Conservation (phyloP, 352 stramenopile genomes). For the Peronospora belbahrii region DNA sequence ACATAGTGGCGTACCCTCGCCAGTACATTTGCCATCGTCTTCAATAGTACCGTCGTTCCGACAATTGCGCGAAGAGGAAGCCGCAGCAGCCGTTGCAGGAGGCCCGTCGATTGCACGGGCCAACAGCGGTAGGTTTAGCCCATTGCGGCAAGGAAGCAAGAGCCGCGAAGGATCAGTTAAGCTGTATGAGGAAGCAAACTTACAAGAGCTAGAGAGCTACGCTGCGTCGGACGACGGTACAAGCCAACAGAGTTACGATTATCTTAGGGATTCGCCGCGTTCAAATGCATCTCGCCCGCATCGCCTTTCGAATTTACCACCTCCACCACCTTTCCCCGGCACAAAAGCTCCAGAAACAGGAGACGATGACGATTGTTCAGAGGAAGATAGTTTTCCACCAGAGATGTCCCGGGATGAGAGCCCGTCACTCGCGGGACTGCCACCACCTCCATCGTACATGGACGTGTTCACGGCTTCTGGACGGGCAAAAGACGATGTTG, state of each 20-base stretch:
- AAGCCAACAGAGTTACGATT: conserved; percentile 31
- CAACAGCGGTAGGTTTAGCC: conserved; percentile 23
- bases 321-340: conserved; percentile 17
- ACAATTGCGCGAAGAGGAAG: conserved; percentile 43
- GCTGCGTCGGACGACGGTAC: conserved; percentile 27
- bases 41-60: conserved; percentile 54
- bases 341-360: conserved; percentile 1
- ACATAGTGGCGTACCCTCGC: conserved; percentile 9
- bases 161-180: conserved; percentile 21
- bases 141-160: conserved; percentile 8
- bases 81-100: conserved; percentile 14
- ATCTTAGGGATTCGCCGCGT: conserved; percentile 21
- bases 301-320: conserved; percentile 13
- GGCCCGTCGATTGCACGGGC: conserved; percentile 20
- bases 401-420: conserved; percentile 17
- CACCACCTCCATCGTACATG: conserved; percentile 44
- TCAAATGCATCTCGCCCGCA: conserved; percentile 19
- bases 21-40: conserved; percentile 14
- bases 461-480: conserved; percentile 46
- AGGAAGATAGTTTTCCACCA: conserved; percentile 30
- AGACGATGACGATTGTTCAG: conserved; percentile 14
- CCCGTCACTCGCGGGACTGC: conserved; percentile 21
- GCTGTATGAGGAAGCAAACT: conserved; percentile 6
- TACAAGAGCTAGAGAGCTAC: conserved; percentile 22
- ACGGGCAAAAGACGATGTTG: conserved; percentile 18